A percentile compares a stretch with the other conserved stretches of the same genome.
phyloP scores from a whole-genome alignment of 1,284 basidiomycete species.

The Phellopilus nigrolimitatus region DNA sequence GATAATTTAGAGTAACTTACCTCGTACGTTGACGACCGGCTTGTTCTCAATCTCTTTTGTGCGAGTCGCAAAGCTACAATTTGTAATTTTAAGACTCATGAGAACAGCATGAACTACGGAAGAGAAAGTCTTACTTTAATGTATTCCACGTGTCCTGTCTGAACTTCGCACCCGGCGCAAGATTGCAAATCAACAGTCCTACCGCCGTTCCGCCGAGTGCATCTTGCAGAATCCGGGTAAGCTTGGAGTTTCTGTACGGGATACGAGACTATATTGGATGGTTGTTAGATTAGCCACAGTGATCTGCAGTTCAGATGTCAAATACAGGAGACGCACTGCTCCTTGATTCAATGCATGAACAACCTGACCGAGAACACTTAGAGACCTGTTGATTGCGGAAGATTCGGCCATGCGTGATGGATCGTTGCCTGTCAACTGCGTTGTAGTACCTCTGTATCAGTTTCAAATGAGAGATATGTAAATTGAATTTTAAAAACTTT shows the following conservation, averaged over 20 bases:
- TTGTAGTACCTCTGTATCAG: conserved; percentile 37
- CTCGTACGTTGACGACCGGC: conserved; percentile 67
- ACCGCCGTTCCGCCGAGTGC: conserved; percentile 75
- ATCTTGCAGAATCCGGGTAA: conserved; percentile 80
- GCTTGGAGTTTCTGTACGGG: conserved; percentile 80
- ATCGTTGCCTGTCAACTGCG: conserved; percentile 75
- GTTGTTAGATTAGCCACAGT: neutral
- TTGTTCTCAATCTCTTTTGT: conserved; percentile 80
- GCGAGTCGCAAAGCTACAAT: conserved; percentile 63
- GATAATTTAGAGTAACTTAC: conserved; percentile 38
- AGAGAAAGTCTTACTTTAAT: conserved; percentile 67
- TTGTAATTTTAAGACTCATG: neutral
- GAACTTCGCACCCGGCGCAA: conserved; percentile 76
- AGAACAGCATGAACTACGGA: too few species aligned
- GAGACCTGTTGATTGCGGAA: conserved; percentile 78
- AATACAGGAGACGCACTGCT: conserved; percentile 41
- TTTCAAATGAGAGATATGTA: conserved; percentile 3
- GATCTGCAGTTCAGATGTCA: conserved; percentile 1
- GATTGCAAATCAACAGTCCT: conserved; percentile 76
- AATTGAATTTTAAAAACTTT: conserved; percentile 33
- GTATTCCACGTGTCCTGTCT: conserved; percentile 81
- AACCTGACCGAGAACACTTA: conserved; percentile 78
- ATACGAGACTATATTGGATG: conserved; percentile 52
- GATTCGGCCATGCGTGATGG: conserved; percentile 76
- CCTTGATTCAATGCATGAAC: conserved; percentile 77